phyloP scores from a whole-genome alignment of 2,329 filamentous ascomycete genomes.

The Penicillium glabrum region DNA sequence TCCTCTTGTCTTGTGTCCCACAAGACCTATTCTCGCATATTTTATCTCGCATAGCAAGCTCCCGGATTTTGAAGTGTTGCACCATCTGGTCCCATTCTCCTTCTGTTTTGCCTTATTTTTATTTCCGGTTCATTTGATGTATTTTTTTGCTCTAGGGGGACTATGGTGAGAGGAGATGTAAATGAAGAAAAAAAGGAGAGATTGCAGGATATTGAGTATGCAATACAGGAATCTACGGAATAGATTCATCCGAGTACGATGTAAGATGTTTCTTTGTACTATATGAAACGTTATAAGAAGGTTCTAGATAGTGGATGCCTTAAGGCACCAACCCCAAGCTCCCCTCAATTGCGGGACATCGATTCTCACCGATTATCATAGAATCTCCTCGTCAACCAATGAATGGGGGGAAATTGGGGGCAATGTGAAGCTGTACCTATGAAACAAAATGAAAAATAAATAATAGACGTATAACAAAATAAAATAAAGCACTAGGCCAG shows the following conservation, averaged over 20 bases:
- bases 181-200: background rate
- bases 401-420: background rate
- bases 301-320: slow-evolving; percentile 28
- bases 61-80: slow-evolving; percentile 23
- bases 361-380: background rate
- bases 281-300: slow-evolving; percentile 20
- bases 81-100: slow-evolving; percentile 19
- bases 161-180: background rate
- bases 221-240: background rate
- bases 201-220: background rate
- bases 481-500: background rate
- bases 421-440: background rate
- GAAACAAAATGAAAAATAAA: background rate
- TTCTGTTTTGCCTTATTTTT: slow-evolving; percentile 7
- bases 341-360: background rate
- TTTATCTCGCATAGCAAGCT: slow-evolving; percentile 40
- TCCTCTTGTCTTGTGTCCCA: slow-evolving; percentile 12
- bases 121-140: background rate
- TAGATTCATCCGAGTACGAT: background rate
- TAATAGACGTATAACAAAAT: background rate
- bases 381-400: background rate
- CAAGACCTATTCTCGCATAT: slow-evolving; percentile 23
- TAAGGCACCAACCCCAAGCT: background rate
- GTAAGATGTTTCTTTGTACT: too few species aligned
- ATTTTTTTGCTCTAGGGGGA: background rate